These are phyloP conservation scores for Choricystis sp. DNA, from an alignment of 139 green algal genomes.

Conservation along the genomic window DNA sequence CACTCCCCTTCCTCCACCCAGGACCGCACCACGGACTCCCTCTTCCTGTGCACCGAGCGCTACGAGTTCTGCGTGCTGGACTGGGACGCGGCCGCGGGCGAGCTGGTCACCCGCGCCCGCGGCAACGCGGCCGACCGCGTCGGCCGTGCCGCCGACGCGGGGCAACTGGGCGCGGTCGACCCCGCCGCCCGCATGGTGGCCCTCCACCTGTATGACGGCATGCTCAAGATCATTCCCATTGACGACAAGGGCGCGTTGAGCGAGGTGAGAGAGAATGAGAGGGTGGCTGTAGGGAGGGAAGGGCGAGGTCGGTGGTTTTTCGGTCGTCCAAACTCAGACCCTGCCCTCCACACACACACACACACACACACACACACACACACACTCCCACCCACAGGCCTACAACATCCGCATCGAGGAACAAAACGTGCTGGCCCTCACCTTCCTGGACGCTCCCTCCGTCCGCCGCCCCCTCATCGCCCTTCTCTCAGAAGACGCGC, in stretches of 20 bases:
- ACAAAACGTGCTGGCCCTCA: constrained; percentile 62
- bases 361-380: too few relatives aligned
- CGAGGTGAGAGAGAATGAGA: too few relatives aligned
- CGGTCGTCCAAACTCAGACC: too few relatives aligned
- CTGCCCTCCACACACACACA: too few relatives aligned
- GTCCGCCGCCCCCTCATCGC: constrained; percentile 47
- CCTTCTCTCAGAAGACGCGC: constrained; percentile 87
- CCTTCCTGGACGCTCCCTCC: constrained; percentile 38
- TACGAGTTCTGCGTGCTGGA: constrained; percentile 81
- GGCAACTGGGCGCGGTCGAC: constrained; percentile 71
- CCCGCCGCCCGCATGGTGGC: constrained; percentile 55
- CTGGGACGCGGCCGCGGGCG: constrained; percentile 45
- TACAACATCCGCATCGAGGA: constrained; percentile 83
- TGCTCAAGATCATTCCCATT: constrained; percentile 83
- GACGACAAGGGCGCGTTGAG: constrained; percentile 26
- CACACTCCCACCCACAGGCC: constrained; percentile 38
- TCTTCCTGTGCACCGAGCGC: constrained; percentile 89
- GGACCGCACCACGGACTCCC: constrained; percentile 51
- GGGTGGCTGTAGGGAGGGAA: too few relatives aligned
- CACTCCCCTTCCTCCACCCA: constrained; percentile 11
- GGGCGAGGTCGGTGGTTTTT: too few relatives aligned
- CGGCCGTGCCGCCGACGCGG: constrained; percentile 60
- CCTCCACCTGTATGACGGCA: constrained; percentile 90
- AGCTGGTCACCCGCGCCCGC: constrained; percentile 64
- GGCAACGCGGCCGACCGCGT: constrained; percentile 71